These are phyloP conservation scores for Cryptococcus maquisensis DNA, from an alignment of 1,284 basidiomycete species.

Conservation along the genomic window DNA sequence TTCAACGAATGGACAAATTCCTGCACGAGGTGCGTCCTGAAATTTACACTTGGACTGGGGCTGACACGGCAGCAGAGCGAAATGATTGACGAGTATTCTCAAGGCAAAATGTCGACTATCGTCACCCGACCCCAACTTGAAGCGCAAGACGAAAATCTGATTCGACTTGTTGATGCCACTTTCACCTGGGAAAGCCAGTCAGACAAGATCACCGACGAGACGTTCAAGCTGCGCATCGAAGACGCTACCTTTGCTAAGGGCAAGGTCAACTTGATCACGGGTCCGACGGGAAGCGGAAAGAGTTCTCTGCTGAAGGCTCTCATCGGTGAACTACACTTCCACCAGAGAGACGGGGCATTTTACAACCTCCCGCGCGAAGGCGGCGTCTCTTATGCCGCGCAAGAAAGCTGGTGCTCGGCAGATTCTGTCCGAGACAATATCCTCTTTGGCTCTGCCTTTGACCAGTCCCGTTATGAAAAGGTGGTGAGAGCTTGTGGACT, in stretches of 20 bases:
- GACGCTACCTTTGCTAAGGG: constrained; percentile 58
- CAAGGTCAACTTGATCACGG: constrained; percentile 60
- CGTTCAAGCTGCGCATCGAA: constrained; percentile 54
- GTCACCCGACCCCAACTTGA: constrained; percentile 27
- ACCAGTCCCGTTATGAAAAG: constrained; percentile 55
- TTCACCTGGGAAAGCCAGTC: constrained; percentile 38
- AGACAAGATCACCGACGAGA: constrained; percentile 10
- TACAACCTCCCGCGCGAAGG: constrained; percentile 62
- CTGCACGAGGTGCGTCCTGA: constrained; percentile 46
- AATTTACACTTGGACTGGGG: neutral
- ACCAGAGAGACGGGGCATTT: constrained; percentile 56
- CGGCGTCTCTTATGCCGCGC: constrained; percentile 68
- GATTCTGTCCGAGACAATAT: constrained; percentile 58
- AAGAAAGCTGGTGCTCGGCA: constrained; percentile 64
- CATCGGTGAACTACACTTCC: constrained; percentile 52
- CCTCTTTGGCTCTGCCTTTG: constrained; percentile 54
- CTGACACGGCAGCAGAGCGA: constrained; percentile 49
- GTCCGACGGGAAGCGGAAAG: constrained; percentile 54
- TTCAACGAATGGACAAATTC: constrained; percentile 54
- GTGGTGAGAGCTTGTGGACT: constrained; percentile 63
- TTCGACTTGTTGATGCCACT: constrained; percentile 38
- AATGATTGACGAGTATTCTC: constrained; percentile 54
- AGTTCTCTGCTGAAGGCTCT: constrained; percentile 41
- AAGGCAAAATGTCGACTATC: constrained; percentile 25
- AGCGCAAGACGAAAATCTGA: constrained; percentile 31